These are phyloP conservation scores for Dothideomycetes sp. DNA, from an alignment of 2,329 filamentous ascomycete species.

Conservation along the genomic window DNA sequence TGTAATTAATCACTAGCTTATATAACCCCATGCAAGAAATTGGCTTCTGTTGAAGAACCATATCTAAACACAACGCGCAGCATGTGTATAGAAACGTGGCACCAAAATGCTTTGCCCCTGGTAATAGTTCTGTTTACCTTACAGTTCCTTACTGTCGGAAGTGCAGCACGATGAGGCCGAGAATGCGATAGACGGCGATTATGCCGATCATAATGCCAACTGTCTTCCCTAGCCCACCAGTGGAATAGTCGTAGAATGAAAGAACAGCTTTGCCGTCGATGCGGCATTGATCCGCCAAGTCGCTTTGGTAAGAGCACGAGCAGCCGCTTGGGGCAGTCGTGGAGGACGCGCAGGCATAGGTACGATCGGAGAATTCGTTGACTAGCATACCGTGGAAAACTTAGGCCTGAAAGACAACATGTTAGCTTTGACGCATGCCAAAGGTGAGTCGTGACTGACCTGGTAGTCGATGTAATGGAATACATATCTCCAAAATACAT, in stretches of 20 bases:
- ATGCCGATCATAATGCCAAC: constrained; percentile 10
- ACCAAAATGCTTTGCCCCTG: no score
- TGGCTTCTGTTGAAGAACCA: no score
- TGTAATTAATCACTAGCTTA: no score
- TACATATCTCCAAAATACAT: constrained; percentile 73
- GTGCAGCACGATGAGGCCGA: constrained; percentile 4
- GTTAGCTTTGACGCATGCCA: background rate
- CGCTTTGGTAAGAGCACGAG: constrained; percentile 57
- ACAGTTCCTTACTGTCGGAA: constrained; percentile 5
- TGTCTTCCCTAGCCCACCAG: constrained; percentile 24
- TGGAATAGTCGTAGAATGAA: constrained; percentile 52
- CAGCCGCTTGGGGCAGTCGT: constrained; percentile 26
- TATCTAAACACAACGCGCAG: no score
- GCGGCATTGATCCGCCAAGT: constrained; percentile 48
- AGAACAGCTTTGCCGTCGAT: constrained; percentile 60
- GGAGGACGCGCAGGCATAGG: constrained; percentile 45
- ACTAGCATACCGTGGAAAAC: constrained; percentile 89
- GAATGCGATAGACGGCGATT: constrained; percentile 7
- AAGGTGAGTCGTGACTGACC: constrained; percentile 16
- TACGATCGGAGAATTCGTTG: constrained; percentile 60
- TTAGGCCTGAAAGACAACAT: constrained; percentile 45
- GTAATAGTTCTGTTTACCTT: no score
- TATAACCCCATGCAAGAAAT: no score
- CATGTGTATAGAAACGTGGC: no score
- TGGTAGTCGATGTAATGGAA: constrained; percentile 84